Conservation (phyloP, 2,329 filamentous ascomycete species). For the Trichophaea hybrida region DNA sequence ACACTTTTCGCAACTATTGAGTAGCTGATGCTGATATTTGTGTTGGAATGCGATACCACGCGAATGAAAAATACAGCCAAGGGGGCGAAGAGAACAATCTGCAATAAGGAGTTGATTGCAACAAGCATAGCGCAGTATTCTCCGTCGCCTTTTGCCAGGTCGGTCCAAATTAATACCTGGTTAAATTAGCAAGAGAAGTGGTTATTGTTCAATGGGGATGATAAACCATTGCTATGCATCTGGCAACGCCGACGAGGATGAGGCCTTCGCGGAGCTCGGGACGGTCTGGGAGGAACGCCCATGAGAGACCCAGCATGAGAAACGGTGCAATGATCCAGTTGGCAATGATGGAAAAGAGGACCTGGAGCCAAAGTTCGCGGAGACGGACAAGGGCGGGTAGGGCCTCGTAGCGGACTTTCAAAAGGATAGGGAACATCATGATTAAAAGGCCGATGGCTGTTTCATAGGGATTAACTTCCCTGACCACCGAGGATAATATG, state of each 20-base stretch:
- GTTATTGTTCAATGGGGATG: conserved; percentile 12
- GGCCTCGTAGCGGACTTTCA: conserved; percentile 67
- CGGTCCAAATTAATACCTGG: conserved; percentile 59
- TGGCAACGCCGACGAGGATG: conserved; percentile 67
- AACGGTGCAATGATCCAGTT: conserved; percentile 78
- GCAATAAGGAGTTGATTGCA: conserved; percentile 58
- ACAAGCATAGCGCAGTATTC: conserved; percentile 77
- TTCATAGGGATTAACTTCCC: not conserved
- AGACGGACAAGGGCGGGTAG: conserved; percentile 52
- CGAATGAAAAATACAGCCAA: conserved; percentile 55
- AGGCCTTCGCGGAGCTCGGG: conserved; percentile 48
- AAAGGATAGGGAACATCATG: conserved; percentile 92
- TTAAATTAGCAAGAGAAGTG: conserved; percentile 4
- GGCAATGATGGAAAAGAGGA: conserved; percentile 58
- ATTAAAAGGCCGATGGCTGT: conserved; percentile 63
- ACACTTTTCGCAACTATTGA: conserved; percentile 61
- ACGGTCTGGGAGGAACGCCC: conserved; percentile 51
- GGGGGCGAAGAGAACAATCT: conserved; percentile 60
- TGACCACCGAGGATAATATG: not conserved
- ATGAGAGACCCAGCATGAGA: conserved; percentile 60
- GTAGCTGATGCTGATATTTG: conserved; percentile 41
- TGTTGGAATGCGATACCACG: conserved; percentile 44
- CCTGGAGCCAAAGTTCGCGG: conserved; percentile 57
- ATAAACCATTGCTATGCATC: conserved; percentile 78
- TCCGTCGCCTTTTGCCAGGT: conserved; percentile 56